Percentiles rank a stretch among this genome's conserved stretches.
Evolutionary conservation across 129 eudicot genomes (phyloP).

Genomic region (Sambucus nigra): DNA sequence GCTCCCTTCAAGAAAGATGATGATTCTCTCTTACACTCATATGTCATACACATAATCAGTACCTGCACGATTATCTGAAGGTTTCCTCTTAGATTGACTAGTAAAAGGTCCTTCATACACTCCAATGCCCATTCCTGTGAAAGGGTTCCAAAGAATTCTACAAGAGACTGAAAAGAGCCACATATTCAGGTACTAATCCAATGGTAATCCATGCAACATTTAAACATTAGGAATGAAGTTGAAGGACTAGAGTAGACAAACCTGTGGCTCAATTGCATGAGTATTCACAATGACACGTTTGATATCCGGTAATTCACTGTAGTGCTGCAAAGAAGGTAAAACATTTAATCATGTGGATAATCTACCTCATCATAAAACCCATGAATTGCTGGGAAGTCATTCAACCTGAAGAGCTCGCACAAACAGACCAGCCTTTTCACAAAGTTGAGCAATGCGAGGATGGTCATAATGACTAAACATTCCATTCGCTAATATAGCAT

Average conservation of each 20-base stretch:
- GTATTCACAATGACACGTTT: conserved; percentile 97
- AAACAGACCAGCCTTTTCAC: conserved; percentile 94
- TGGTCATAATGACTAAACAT: conserved; percentile 94
- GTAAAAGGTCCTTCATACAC: conserved; percentile 95
- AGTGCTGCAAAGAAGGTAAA: conserved; percentile 51
- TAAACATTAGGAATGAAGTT: background rate
- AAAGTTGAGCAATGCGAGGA: conserved; percentile 89
- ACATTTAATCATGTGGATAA: conserved; percentile 4
- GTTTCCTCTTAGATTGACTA: conserved; percentile 93
- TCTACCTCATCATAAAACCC: background rate
- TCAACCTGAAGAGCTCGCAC: conserved; percentile 89
- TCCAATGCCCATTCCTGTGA: conserved; percentile 93
- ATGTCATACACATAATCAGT: background rate
- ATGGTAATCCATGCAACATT: no score
- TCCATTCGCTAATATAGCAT: conserved; percentile 94
- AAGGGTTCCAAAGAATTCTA: conserved; percentile 93
- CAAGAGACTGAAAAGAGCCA: conserved; percentile 63
- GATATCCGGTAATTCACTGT: conserved; percentile 83
- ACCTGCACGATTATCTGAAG: conserved; percentile 99
- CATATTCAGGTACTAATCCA: conserved; percentile 5
- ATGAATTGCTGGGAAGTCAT: background rate
- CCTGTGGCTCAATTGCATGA: conserved; percentile 99
- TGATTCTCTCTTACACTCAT: background rate
- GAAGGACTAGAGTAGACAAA: no score
- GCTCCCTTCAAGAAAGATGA: background rate